Base-by-base conservation (phyloP, 345 rosid species). In the Arabidopsis thaliana region DNA sequence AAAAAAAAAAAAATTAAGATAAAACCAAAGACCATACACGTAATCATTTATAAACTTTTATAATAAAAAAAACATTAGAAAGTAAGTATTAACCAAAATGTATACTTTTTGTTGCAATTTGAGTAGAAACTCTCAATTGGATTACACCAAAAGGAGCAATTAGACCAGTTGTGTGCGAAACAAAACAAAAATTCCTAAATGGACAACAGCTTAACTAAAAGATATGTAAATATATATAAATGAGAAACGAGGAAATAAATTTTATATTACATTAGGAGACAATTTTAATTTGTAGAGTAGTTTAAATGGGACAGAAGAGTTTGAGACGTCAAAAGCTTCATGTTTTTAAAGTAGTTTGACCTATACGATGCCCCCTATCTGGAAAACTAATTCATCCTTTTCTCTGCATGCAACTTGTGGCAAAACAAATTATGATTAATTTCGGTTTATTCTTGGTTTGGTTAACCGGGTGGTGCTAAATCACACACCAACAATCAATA, bases 71-170 rank as follows among this genome's bases (percentile, higher is more conserved):
- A 38, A 38, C 23, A 11, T 25, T 41, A 16, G 12, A 50, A 25
- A 36, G 14, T 52, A 51, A 51, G 6, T 36, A 23, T 36, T 13
- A 36, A 52, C 52, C 37, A 37, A 37, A 67, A 51, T 40, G 38
- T 14, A n/a, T 23, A 67, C 23, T 37, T 51, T 52, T 53, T 68
- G 10, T 40, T 66, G 37, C 73, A 53, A 68, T 25, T n/a, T 68
- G 73, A 41, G 32, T 41, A 23, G 8, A 41, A 40, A 41, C 1
- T 53, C 62, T 2, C 41, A 16, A 53, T 28, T 67, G 51, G 63
- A 41, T 16, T 25, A 55, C 63, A 68, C 50, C 51, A 25, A 40
- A n/a, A 6, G 52, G 41, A 68, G 40, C 72, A 68, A 53, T 28
- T 23, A 55, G 51, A 52, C 50, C 49, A 67, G 6, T 49, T 36